A percentile compares a stretch with the other conserved stretches of the same genome.
phyloP scores from a whole-genome alignment of 805 yeast species.

The Grigorovia yakushimaensis region DNA sequence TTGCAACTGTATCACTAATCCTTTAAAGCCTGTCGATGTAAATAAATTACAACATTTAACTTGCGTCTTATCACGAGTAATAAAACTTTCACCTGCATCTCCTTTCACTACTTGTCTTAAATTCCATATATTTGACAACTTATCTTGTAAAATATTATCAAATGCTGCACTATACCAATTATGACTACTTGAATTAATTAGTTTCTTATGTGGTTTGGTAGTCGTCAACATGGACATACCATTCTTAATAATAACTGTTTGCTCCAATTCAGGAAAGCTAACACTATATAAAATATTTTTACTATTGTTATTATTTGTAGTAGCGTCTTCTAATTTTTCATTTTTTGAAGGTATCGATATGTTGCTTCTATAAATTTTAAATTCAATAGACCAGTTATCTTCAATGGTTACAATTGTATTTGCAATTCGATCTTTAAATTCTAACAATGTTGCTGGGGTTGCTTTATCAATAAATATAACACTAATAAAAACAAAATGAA shows the following conservation, averaged over 20 bases:
- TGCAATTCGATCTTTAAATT: constrained; percentile 23
- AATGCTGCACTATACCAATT: constrained; percentile 19
- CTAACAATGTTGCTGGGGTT: constrained; percentile 24
- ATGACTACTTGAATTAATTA: constrained; percentile 16
- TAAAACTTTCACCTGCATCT: constrained; percentile 26
- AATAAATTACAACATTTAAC: constrained; percentile 24
- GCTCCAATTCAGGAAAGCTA: constrained; percentile 18
- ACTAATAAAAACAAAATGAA: constrained; percentile 5
- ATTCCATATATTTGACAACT: constrained; percentile 26
- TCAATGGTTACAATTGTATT: constrained; percentile 15
- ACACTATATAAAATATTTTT: constrained; percentile 24
- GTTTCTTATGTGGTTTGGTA: constrained; percentile 9
- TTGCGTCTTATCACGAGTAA: constrained; percentile 10
- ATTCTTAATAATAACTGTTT: constrained; percentile 20
- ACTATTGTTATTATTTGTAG: constrained; percentile 2
- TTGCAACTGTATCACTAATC: constrained; percentile 20
- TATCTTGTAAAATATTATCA: constrained; percentile 16
- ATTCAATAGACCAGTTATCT: constrained; percentile 26
- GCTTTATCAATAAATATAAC: constrained; percentile 26
- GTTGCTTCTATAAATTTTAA: constrained; percentile 22
- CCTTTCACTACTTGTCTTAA: constrained; percentile 26
- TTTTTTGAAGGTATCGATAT: constrained; percentile 6
- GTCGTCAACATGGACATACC: constrained; percentile 20
- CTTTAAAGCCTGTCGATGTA: constrained; percentile 27
- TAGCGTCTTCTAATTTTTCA: constrained; percentile 7